Conservation (phyloP, 1,284 basidiomycete species). For the Clitocybe nebularis region DNA sequence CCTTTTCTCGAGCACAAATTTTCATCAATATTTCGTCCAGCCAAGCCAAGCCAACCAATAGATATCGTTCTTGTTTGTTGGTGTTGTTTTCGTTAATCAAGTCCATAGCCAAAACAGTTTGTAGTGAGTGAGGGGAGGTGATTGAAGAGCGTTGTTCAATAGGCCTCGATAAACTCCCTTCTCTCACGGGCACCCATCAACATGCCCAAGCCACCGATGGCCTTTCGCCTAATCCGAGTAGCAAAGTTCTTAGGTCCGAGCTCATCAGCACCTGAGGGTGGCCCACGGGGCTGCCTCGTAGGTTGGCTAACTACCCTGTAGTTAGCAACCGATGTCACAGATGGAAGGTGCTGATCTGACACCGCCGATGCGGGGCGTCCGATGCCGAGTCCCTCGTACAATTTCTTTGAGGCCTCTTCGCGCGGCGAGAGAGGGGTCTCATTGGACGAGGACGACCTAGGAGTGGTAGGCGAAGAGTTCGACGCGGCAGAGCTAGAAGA, state of each 20-base stretch:
- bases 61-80: conserved; percentile 13
- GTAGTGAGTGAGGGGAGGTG: background rate
- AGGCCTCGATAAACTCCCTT: conserved; percentile 61
- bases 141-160: conserved; percentile 33
- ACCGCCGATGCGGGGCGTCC: conserved; percentile 53
- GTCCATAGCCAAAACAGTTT: conserved; percentile 8
- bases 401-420: conserved; percentile 76
- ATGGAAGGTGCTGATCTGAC: conserved; percentile 26
- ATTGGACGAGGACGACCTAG: conserved; percentile 62
- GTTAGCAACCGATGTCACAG: conserved; percentile 25
- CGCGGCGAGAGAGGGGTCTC: conserved; percentile 68
- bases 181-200: conserved; percentile 74
- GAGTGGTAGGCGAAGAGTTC: conserved; percentile 67
- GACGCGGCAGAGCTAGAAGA: conserved; percentile 51
- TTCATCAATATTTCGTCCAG: conserved; percentile 17
- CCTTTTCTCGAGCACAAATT: conserved; percentile 15
- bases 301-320: conserved; percentile 66
- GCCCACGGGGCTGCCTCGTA: conserved; percentile 80
- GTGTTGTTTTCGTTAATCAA: conserved; percentile 4
- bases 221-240: conserved; percentile 70
- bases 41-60: conserved; percentile 15
- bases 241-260: conserved; percentile 89
- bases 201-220: conserved; percentile 72
- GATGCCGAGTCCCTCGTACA: conserved; percentile 79
- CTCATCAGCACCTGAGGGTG: conserved; percentile 82